Conservation (phyloP, 1,284 basidiomycete species). For the Bjerkandera adusta region DNA sequence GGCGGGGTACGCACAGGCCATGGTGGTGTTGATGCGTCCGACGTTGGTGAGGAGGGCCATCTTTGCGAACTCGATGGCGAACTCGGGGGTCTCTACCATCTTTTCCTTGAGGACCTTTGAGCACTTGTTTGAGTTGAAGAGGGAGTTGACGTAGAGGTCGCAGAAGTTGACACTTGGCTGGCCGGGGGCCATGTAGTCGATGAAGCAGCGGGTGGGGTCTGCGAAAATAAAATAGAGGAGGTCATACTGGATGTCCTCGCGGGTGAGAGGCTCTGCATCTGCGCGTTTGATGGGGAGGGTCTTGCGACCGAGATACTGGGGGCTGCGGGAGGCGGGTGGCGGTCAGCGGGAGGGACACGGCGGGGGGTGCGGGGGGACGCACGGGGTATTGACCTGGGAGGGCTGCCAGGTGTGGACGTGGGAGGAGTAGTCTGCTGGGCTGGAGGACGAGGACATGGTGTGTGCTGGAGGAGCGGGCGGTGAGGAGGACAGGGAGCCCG, state of each 20-base stretch:
- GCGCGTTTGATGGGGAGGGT: slow-evolving; percentile 51
- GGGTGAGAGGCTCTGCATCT: slow-evolving; percentile 60
- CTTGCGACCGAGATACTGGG: slow-evolving; percentile 39
- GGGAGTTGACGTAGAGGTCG: slow-evolving; percentile 74
- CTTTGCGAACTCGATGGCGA: slow-evolving; percentile 76
- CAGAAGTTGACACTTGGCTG: slow-evolving; percentile 53
- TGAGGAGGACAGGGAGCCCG: too few relatives aligned
- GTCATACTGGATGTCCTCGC: slow-evolving; percentile 74
- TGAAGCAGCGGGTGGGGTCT: slow-evolving; percentile 55
- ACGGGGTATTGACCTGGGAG: slow-evolving; percentile 32
- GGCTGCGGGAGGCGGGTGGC: slow-evolving; percentile 21
- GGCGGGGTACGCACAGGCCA: slow-evolving; percentile 63
- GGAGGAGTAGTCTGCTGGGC: slow-evolving; percentile 28
- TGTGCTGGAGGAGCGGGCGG: too few relatives aligned
- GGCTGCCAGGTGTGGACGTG: slow-evolving; percentile 29
- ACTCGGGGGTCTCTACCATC: slow-evolving; percentile 60
- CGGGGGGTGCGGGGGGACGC: slow-evolving; percentile 18
- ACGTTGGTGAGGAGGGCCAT: slow-evolving; percentile 78
- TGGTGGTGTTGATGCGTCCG: slow-evolving; percentile 80
- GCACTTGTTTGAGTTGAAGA: slow-evolving; percentile 68
- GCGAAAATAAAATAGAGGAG: slow-evolving; percentile 69
- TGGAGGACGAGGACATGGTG: too few relatives aligned
- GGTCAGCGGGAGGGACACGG: background rate
- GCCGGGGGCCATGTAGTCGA: slow-evolving; percentile 37
- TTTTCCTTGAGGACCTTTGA: slow-evolving; percentile 67